A percentile compares a stretch with the other conserved stretches of the same genome.
Evolutionary conservation across 495 filamentous ascomycete genomes (phyloP).

Genomic region (Aspergillus nidulans): DNA sequence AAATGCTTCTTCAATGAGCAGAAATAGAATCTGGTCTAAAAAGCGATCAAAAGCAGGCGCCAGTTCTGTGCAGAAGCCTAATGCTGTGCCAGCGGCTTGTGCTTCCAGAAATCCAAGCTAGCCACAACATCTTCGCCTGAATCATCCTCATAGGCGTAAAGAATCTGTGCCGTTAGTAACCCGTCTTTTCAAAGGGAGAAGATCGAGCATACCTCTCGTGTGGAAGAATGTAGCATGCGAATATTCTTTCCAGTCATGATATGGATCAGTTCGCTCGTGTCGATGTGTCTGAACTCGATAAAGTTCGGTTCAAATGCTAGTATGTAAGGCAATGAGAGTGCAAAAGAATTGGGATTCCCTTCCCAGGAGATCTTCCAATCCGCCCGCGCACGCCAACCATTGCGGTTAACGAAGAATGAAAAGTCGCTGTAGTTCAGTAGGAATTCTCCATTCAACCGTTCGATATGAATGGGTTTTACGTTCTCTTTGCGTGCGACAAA

Average conservation of each 20-base stretch:
- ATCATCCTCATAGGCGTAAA: constrained; percentile 98
- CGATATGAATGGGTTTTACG: constrained; percentile 95
- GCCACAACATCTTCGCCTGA: constrained; percentile 86
- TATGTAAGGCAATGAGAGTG: constrained; percentile 91
- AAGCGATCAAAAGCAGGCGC: constrained; percentile 12
- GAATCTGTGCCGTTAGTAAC: constrained; percentile 53
- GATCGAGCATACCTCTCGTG: constrained; percentile 72
- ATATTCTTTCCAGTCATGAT: constrained; percentile 95
- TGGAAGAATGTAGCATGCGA: constrained; percentile 93
- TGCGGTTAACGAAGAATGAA: constrained; percentile 97
- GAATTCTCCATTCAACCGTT: constrained; percentile 94
- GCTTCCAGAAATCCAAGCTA: constrained; percentile 91
- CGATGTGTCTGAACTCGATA: constrained; percentile 91
- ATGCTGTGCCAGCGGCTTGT: constrained; percentile 43
- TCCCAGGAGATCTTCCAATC: constrained; percentile 99
- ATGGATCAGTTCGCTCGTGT: constrained; percentile 83
- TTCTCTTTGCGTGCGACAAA: constrained; percentile 91
- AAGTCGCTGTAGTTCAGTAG: constrained; percentile 97
- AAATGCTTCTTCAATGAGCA: constrained; percentile 10
- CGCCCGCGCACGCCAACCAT: constrained; percentile 91
- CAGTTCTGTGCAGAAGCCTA: constrained; percentile 14
- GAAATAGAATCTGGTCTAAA: constrained; percentile 15
- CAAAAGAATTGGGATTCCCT: constrained; percentile 84
- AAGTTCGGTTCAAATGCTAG: constrained; percentile 98
- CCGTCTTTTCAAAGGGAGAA: not conserved